Evolutionary conservation across 176 grass and related monocot genomes (phyloP).

Genomic region (Triticum timopheevii): DNA sequence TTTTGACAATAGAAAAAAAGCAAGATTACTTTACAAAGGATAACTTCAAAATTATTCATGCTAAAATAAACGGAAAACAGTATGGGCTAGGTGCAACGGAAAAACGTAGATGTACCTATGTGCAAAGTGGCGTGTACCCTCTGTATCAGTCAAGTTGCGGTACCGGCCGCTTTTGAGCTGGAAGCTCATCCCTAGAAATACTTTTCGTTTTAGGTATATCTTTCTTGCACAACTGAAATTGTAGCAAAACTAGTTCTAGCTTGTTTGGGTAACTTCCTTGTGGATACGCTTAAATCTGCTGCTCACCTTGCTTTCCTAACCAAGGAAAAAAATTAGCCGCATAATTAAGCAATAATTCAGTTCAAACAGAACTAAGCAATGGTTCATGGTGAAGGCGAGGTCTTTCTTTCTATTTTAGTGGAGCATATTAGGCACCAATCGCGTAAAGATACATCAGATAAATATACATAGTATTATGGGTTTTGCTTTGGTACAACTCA

Average conservation of each 20-base stretch:
- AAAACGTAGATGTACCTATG: background rate
- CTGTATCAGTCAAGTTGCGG: background rate
- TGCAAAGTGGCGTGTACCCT: background rate
- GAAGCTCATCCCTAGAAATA: slow-evolving; percentile 2
- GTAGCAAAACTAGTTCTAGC: background rate
- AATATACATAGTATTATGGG: background rate
- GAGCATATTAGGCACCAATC: too few species aligned
- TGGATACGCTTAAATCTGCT: background rate
- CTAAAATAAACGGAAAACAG: background rate
- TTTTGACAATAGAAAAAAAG: background rate
- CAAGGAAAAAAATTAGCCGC: background rate
- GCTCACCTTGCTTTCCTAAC: background rate
- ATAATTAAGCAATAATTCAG: background rate
- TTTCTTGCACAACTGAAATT: slow-evolving; percentile 29
- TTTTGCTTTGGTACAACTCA: background rate
- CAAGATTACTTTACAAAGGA: background rate
- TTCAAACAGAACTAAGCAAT: too few species aligned
- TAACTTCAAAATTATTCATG: background rate
- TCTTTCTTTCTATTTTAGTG: background rate
- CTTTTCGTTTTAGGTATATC: slow-evolving; percentile 1
- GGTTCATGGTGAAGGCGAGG: background rate
- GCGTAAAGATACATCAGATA: background rate
- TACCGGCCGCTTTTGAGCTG: background rate
- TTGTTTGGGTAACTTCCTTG: background rate
- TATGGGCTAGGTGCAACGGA: background rate